A percentile compares a stretch with the other conserved stretches of the same genome.
Conservation (phyloP, 352 stramenopile genomes). For the Phytophthora pini region DNA sequence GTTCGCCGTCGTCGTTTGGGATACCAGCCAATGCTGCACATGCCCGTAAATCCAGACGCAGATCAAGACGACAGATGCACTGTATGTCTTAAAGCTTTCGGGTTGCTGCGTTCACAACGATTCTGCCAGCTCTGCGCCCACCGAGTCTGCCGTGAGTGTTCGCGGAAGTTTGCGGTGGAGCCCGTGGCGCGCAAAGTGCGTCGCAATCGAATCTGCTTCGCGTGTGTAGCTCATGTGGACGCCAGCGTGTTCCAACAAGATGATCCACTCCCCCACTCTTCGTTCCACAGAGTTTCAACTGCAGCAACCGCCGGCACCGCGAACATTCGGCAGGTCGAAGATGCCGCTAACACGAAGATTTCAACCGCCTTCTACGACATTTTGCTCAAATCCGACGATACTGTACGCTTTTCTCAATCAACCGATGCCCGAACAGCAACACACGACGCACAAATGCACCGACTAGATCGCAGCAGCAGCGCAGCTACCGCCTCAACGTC, state of each 20-base stretch:
- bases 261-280: constrained; percentile 30
- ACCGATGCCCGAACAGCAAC: constrained; percentile 5
- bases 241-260: constrained; percentile 50
- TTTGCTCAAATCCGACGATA: constrained; percentile 19
- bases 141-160: constrained; percentile 68
- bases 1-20: constrained; percentile 68
- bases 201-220: constrained; percentile 67
- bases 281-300: constrained; percentile 24
- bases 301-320: constrained; percentile 1
- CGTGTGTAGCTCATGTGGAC: constrained; percentile 64
- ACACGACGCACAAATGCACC: constrained; percentile 23
- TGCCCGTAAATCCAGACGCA: constrained; percentile 33
- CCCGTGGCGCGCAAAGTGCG: constrained; percentile 48
- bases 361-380: constrained; percentile 39
- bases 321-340: constrained; percentile 12
- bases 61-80: constrained; percentile 43
- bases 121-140: constrained; percentile 76
- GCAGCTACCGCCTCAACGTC: constrained; percentile 26
- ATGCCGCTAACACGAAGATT: constrained; percentile 14
- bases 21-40: constrained; percentile 52
- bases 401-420: constrained; percentile 10
- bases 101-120: constrained; percentile 55
- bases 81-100: constrained; percentile 61
- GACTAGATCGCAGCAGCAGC: constrained; percentile 37
- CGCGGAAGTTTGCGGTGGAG: constrained; percentile 75